A percentile compares a stretch with the other conserved stretches of the same genome.
These are phyloP conservation scores for Chaetothyriales sp. DNA, from an alignment of 2,329 filamentous ascomycete species.

Conservation along the genomic window DNA sequence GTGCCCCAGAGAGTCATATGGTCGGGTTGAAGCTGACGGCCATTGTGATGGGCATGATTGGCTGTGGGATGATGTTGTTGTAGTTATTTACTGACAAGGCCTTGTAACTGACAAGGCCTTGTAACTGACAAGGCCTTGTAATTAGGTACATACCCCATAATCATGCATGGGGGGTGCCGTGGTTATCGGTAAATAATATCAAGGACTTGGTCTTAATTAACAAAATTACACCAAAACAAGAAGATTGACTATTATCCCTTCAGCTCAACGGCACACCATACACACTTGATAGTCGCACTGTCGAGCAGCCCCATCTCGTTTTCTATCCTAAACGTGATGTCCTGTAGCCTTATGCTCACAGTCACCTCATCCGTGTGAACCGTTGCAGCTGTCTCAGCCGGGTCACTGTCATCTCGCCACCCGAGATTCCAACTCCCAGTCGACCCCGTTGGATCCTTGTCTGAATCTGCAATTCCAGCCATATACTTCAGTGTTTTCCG, in stretches of 20 bases:
- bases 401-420: conserved; percentile 18
- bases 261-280: conserved; percentile 13
- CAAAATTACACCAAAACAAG: too few relatives aligned
- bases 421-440: conserved; percentile 21
- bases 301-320: conserved; percentile 34
- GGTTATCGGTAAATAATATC: too few relatives aligned
- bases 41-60: background rate
- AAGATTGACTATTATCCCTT: background rate
- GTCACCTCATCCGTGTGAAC: conserved; percentile 19
- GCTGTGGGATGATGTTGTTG: background rate
- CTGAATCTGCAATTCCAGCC: conserved; percentile 7
- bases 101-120: too few relatives aligned
- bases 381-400: conserved; percentile 3
- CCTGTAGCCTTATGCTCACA: conserved; percentile 24
- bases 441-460: conserved; percentile 14
- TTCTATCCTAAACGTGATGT: conserved; percentile 30
- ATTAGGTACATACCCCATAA: too few relatives aligned
- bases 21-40: background rate
- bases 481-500: conserved; percentile 6
- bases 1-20: background rate
- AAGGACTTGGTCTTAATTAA: too few relatives aligned
- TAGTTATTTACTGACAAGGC: too few relatives aligned
- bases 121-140: too few relatives aligned
- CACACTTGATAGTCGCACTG: conserved; percentile 24
- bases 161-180: too few relatives aligned